Base-by-base conservation (phyloP, 441 rosid genomes). In the Mallotus repandus region DNA sequence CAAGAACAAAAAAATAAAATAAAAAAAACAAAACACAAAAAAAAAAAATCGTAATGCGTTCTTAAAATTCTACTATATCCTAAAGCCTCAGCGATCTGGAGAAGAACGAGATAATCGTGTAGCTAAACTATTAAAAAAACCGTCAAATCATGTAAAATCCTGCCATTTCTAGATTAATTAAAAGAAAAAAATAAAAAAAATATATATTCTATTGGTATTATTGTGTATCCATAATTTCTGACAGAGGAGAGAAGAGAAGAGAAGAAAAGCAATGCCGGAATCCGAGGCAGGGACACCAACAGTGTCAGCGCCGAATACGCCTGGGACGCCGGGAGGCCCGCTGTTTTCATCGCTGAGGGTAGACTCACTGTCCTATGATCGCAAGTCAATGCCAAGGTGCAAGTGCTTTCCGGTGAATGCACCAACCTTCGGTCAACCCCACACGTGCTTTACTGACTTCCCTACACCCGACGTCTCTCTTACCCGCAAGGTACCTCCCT, bases 241-340 rank as follows among this genome's bases (percentile, higher is more conserved):
- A 25, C 29, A n/a, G n/a, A n/a, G n/a, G n/a, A 25, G 8, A 65
- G 19, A n/a, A n/a, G 7, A 2, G 41, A 35, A 35, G 41, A 41
- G 41, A 14, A 61, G 22, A 72, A 66, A 38, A 65, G 41, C 22
- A 68, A 89, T 89, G 92, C 65, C 88, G 65, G 92, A 84, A 57
- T 57, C 49, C 3, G 90, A 80, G 69, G 71, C 80, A 3, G 90
- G 73, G 66, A 83, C 82, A 3, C 88, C 88, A 41, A 72, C 86
- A 56, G 88, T 78, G 15, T 88, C 97, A 9, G 89, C 97, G 2
- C 99, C 97, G 63, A 89, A 89, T 1, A 91, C 97, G 5, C 96
- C 97, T 53, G 97, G 97, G 68, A 92, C 98, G 29, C 93, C 98
- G 5, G 98, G 96, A 66, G 96, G 96, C 25, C 96, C 99, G 18